Evolutionary conservation across 768 basidiomycete genomes (phyloP), one percentile per base, ranked within the genome.

Genomic region (Coprinopsis sp.): DNA sequence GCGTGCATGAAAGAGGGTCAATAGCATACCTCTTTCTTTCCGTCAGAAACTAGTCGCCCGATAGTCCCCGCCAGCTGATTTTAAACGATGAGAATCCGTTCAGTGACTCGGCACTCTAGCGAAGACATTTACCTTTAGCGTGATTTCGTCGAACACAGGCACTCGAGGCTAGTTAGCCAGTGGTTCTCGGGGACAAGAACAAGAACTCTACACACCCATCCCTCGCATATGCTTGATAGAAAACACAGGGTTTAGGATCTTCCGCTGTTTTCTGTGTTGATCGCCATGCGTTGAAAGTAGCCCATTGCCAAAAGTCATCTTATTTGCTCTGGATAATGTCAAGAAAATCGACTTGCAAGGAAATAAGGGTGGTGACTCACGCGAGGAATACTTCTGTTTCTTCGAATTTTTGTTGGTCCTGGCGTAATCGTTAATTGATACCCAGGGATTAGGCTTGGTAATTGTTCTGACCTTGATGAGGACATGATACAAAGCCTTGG

Each of bases 201-300:
- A 13, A 31, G 16, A 16, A 33, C 11, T 19, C 7, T 1, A 47
- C 52, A 28, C 44, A 69, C 69, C 57, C 64, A 71, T 65, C 14
- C 60, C 39, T 11, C 66, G 63, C 57, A 70, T 55, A 48, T 69
- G 64, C 0, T 53, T 54, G 13, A 53, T 50, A 4, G 65, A 63
- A 47, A 70, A 70, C 5, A 68, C 61, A 1, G 69, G 69, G 44
- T 65, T 70, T 23, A 70, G 48, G 46, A 70, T 55, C 44, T 64
- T 68, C n/a, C 66, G 60, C 48, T 69, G 68, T 28, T 40, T 50
- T 23, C 23, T 22, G 16, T 54, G 52, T 27, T 51, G 49, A 21
- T 47, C 41, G 19, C 52, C 52, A 47, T 18, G 12, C 7, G 38
- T 24, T 13, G 16, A 18, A 18, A 39, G 16, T 10, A 24, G 25